Conservation (phyloP, 2,329 filamentous ascomycete species). For the Aspergillus fructus region DNA sequence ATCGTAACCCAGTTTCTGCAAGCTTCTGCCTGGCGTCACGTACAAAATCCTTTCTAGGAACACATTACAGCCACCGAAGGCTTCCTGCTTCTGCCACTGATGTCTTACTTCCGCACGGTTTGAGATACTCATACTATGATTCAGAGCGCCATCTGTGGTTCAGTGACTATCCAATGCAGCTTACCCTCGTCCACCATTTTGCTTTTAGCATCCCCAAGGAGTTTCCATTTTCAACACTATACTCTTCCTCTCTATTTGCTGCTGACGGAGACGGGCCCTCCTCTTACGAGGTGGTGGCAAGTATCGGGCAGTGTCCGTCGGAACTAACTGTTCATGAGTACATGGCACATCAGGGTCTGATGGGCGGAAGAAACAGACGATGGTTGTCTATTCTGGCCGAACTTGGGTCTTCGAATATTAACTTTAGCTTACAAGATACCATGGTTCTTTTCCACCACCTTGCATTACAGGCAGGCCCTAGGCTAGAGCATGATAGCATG, state of each 20-base stretch:
- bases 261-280: conserved; percentile 42
- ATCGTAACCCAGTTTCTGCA: neutral
- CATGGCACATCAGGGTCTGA: conserved; percentile 46
- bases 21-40: conserved; percentile 45
- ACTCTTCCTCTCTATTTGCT: conserved; percentile 27
- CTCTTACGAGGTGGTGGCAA: conserved; percentile 51
- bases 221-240: conserved; percentile 37
- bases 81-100: conserved; percentile 45
- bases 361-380: conserved; percentile 44
- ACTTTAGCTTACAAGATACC: conserved; percentile 58
- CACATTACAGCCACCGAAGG: conserved; percentile 47
- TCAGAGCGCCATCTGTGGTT: conserved; percentile 39
- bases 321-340: conserved; percentile 52
- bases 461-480: conserved; percentile 56
- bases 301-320: conserved; percentile 47
- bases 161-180: conserved; percentile 21
- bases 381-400: conserved; percentile 53
- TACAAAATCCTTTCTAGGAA: conserved; percentile 48
- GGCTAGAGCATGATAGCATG: conserved; percentile 29
- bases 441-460: conserved; percentile 53
- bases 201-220: conserved; percentile 35
- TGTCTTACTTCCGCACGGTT: conserved; percentile 49
- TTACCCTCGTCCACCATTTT: conserved; percentile 51
- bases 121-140: conserved; percentile 53
- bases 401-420: conserved; percentile 55